Percentiles rank a stretch among this genome's conserved stretches.
Conservation (phyloP, 208 protist species). For the Lotmaria passim region DNA sequence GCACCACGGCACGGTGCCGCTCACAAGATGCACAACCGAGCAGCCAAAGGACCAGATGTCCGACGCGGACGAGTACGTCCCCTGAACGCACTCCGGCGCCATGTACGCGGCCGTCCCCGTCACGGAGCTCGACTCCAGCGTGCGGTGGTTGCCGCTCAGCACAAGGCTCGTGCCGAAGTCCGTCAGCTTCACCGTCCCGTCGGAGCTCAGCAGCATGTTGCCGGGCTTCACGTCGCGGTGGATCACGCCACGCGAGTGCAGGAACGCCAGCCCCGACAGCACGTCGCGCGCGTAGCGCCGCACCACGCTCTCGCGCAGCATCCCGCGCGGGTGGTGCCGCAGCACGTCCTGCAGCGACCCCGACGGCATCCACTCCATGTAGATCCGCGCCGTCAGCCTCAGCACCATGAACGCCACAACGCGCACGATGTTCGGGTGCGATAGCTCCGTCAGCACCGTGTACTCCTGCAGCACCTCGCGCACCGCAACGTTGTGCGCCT, state of each 20-base stretch:
- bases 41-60: conserved; percentile 91
- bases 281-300: conserved; percentile 61
- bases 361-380: conserved; percentile 82
- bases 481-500: conserved; percentile 33
- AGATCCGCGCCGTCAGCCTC: conserved; percentile 52
- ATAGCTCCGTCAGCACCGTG: conserved; percentile 63
- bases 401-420: conserved; percentile 70
- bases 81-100: conserved; percentile 69
- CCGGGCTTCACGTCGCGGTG: conserved; percentile 88
- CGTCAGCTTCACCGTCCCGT: conserved; percentile 77
- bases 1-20: conserved; percentile 61
- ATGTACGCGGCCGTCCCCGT: conserved; percentile 81
- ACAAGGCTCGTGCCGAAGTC: conserved; percentile 85
- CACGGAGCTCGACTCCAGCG: conserved; percentile 44
- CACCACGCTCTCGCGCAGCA: conserved; percentile 61
- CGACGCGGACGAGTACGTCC: conserved; percentile 60
- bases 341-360: conserved; percentile 71
- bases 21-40: conserved; percentile 74
- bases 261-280: conserved; percentile 57
- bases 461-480: conserved; percentile 73
- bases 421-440: conserved; percentile 73
- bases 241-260: conserved; percentile 71
- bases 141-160: conserved; percentile 37
- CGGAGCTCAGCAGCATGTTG: conserved; percentile 81
- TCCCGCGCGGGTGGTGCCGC: conserved; percentile 33